Conservation (phyloP, 2,329 filamentous ascomycete genomes). For the Epichloe aotearoae region DNA sequence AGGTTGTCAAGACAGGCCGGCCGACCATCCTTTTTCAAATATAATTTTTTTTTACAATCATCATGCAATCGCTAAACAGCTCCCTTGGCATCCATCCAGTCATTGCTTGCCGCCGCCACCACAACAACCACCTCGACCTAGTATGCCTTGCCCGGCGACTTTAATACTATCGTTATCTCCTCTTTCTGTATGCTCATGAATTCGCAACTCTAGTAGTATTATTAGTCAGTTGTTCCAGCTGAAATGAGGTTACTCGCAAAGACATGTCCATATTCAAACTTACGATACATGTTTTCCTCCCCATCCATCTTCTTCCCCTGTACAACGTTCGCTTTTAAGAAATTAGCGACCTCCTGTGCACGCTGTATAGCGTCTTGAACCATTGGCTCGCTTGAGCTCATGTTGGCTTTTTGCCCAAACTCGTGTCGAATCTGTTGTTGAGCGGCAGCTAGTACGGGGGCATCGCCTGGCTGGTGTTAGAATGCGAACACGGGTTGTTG, state of each 20-base stretch:
- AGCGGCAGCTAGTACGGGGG: constrained; percentile 54
- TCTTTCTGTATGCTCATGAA: constrained; percentile 82
- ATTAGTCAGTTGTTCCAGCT: constrained; percentile 3
- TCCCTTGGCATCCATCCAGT: not conserved
- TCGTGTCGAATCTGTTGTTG: constrained; percentile 56
- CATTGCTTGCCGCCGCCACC: constrained; percentile 4
- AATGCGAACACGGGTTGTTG: not conserved
- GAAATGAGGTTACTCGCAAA: not conserved
- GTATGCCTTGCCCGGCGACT: constrained; percentile 30
- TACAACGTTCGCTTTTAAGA: constrained; percentile 74
- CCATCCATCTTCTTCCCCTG: constrained; percentile 52
- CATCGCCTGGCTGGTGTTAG: constrained; percentile 46
- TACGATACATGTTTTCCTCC: constrained; percentile 44
- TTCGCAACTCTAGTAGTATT: constrained; percentile 53
- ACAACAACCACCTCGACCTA: constrained; percentile 21
- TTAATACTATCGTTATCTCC: constrained; percentile 91
- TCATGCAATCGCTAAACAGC: constrained; percentile 6
- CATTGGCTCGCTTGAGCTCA: constrained; percentile 45
- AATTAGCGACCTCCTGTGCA: constrained; percentile 68
- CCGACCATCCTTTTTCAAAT: not conserved
- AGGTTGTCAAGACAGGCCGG: constrained; percentile 1
- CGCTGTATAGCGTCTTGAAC: constrained; percentile 55
- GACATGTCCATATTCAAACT: constrained; percentile 17
- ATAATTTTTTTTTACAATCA: constrained; percentile 8
- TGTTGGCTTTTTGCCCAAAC: constrained; percentile 58